Percentiles rank a stretch among this genome's conserved stretches.
These are phyloP conservation scores for Fusarium beomiforme DNA, from an alignment of 2,329 filamentous ascomycete genomes.

Conservation along the genomic window DNA sequence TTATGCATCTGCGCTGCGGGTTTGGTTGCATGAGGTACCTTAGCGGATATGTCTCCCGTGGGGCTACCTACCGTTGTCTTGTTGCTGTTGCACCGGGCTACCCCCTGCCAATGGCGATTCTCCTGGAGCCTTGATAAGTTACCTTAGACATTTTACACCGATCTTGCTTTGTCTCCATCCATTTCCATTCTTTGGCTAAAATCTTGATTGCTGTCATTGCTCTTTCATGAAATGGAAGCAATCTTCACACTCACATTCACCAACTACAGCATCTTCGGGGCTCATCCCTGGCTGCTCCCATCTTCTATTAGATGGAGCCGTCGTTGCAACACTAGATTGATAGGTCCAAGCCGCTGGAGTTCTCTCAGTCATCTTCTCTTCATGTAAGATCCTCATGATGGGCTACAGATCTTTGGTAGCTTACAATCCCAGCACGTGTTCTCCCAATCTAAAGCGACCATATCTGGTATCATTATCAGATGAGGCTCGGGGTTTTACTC, in stretches of 20 bases:
- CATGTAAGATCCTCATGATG: neutral
- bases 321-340: neutral
- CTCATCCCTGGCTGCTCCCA: neutral
- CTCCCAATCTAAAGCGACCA: neutral
- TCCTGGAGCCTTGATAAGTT: no score
- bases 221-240: neutral
- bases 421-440: neutral
- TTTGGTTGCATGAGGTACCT: neutral
- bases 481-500: neutral
- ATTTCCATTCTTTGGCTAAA: no score
- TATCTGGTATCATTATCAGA: no score
- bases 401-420: neutral
- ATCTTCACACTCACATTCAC: neutral
- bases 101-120: neutral
- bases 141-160: no score
- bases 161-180: neutral
- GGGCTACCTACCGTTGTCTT: neutral
- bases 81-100: neutral
- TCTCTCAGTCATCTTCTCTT: neutral
- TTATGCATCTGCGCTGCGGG: neutral
- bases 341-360: neutral
- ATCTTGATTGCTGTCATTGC: no score
- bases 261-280: neutral
- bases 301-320: fast-evolving
- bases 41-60: neutral